These are phyloP conservation scores for Cunninghamia lanceolata DNA, from an alignment of 75 land plant genomes.

Conservation along the genomic window DNA sequence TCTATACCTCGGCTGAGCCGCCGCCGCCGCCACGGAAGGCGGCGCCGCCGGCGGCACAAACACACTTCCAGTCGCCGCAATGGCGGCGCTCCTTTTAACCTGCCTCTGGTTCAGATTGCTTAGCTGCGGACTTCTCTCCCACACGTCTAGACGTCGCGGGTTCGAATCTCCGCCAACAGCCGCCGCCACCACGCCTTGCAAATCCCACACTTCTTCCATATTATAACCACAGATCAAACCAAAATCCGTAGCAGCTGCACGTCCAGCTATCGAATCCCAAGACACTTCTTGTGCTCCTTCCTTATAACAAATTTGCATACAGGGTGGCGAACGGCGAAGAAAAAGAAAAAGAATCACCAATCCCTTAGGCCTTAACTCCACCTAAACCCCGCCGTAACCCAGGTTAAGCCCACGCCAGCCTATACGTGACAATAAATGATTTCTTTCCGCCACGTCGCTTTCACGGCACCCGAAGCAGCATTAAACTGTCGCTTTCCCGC, in stretches of 20 bases:
- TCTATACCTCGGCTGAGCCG: not conserved
- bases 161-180: not conserved
- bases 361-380: too few species aligned
- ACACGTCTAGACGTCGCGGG: not conserved
- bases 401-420: not conserved
- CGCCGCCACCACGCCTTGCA: not conserved
- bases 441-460: not conserved
- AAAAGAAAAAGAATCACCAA: too few species aligned
- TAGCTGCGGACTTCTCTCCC: not conserved
- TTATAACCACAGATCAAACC: not conserved
- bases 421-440: not conserved
- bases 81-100: not conserved
- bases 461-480: not conserved
- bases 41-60: too few species aligned
- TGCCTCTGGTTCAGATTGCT: not conserved
- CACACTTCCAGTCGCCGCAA: not conserved
- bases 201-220: not conserved
- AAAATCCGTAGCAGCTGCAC: not conserved
- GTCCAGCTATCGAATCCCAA: not conserved
- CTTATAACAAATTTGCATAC: not conserved
- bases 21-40: not conserved
- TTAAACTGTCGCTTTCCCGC: not conserved
- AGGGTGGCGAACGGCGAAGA: not conserved
- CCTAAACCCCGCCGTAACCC: not conserved
- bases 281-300: not conserved